These are phyloP conservation scores for Rhizopus delemar DNA, from an alignment of 371 early-diverging fungal species.

Conservation along the genomic window DNA sequence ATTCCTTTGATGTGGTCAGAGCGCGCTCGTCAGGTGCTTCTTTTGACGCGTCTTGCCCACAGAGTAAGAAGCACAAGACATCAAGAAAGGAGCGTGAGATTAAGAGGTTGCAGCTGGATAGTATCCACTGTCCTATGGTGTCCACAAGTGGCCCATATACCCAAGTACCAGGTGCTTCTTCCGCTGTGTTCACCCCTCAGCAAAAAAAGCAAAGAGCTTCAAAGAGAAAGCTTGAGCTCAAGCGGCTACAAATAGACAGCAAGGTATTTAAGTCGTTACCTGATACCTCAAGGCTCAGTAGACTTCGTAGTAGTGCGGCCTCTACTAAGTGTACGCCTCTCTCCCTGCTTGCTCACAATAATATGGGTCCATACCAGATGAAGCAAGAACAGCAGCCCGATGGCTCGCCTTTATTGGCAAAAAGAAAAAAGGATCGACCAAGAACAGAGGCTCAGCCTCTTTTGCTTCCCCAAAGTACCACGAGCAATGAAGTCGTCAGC, in stretches of 20 bases:
- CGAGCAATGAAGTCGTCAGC: neutral
- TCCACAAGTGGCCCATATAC: neutral
- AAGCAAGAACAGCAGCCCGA: neutral
- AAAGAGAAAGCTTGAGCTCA: neutral
- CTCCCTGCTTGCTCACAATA: no score
- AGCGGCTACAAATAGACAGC: neutral
- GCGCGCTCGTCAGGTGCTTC: slow-evolving; percentile 1
- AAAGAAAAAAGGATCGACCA: neutral
- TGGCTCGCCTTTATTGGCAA: no score
- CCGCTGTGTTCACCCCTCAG: neutral
- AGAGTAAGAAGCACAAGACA: neutral
- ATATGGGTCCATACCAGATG: no score
- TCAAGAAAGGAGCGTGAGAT: neutral
- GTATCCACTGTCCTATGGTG: neutral
- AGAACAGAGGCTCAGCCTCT: no score
- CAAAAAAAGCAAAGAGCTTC: neutral
- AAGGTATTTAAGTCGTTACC: neutral
- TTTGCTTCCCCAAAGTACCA: no score
- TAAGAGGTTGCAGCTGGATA: neutral
- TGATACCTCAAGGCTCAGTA: neutral
- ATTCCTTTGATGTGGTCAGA: slow-evolving; percentile 4
- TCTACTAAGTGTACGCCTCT: neutral
- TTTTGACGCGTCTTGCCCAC: no score
- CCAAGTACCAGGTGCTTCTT: neutral
- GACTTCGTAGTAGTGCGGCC: neutral